Base-by-base conservation (phyloP, 2,329 filamentous ascomycete genomes). In the Claviceps citrina region DNA sequence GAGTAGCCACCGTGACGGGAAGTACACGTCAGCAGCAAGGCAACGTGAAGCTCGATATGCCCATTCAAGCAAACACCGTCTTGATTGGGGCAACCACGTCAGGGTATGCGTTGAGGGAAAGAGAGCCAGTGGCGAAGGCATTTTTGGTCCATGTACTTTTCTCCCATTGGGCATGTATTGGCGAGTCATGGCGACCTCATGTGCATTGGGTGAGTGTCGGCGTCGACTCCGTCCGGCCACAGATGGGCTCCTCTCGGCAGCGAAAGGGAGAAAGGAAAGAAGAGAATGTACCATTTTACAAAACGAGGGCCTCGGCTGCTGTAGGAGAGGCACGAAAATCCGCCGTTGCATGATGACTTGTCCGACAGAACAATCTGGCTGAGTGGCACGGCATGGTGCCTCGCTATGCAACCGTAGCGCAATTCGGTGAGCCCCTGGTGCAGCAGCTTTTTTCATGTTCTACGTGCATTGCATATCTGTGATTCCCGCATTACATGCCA, bases 331-430 rank as follows among this genome's bases (percentile, higher is more conserved):
- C 20, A 36, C 24, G 16, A 37, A 27, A 41, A 36, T 12, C n/a
- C 16, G 27, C 32, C 13, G 27, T 34, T 34, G 41, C 41, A 39
- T 43, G 28, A 31, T 30, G 32, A 15, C 24, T 34, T 31, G 32
- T 34, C 26, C 32, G 34, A 38, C 32, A 25, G 31, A 36, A 39
- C 32, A 43, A 40, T 37, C 34, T 43, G 24, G 27, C 27, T 36
- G 26, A 19, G 33, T 40, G 28, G 31, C 30, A 40, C 38, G 16
- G 24, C 40, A 36, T 41, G 26, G 18, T 40, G 31, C 18, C 25
- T 25, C 33, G 15, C 32, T 25, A 40, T 33, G 25, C 32, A 36
- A 33, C 26, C 6, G 19, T 25, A 30, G 25, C 25, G 31, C 38
- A 40, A n/a, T 28, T 35, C 25, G 32, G 26, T 35, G 38, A 35